Percentiles rank a stretch among this genome's conserved stretches.
Evolutionary conservation across 73 alveolate genomes (phyloP).

Genomic region (Tetrahymena elliotti): DNA sequence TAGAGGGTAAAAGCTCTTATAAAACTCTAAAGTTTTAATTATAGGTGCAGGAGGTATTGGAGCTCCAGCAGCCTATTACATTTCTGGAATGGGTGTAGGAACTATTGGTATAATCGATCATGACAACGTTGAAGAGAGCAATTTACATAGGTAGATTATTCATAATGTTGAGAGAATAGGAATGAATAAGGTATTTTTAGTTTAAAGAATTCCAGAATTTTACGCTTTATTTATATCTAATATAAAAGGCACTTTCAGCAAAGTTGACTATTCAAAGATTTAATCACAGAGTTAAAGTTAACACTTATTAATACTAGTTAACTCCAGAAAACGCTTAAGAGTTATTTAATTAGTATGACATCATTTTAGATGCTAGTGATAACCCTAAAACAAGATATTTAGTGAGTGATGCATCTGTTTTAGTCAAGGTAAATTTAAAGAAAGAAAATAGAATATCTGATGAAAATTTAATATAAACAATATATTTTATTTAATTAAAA

Average conservation of each 20-base stretch:
- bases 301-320: slow-evolving; percentile 51
- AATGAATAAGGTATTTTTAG: slow-evolving; percentile 25
- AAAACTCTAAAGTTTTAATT: slow-evolving; percentile 74
- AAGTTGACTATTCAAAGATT: slow-evolving; percentile 57
- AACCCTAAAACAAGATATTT: slow-evolving; percentile 85
- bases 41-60: slow-evolving; percentile 99
- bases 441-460: neutral
- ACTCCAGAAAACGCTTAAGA: slow-evolving; percentile 73
- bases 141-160: slow-evolving; percentile 70
- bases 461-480: neutral
- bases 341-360: slow-evolving; percentile 72
- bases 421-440: neutral
- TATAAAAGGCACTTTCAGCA: slow-evolving; percentile 60
- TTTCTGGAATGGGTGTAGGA: slow-evolving; percentile 98
- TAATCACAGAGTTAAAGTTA: slow-evolving; percentile 72
- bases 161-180: slow-evolving; percentile 25
- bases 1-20: slow-evolving; percentile 72
- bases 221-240: too few relatives aligned
- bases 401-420: slow-evolving; percentile 78
- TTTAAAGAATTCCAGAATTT: too few relatives aligned
- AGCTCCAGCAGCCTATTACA: slow-evolving; percentile 81
- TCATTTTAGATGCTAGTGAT: slow-evolving; percentile 90
- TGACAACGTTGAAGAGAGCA: slow-evolving; percentile 84
- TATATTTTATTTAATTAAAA: too few relatives aligned
- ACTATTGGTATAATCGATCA: slow-evolving; percentile 92